Conservation (phyloP, 345 rosid species). For the Populus simonii region DNA sequence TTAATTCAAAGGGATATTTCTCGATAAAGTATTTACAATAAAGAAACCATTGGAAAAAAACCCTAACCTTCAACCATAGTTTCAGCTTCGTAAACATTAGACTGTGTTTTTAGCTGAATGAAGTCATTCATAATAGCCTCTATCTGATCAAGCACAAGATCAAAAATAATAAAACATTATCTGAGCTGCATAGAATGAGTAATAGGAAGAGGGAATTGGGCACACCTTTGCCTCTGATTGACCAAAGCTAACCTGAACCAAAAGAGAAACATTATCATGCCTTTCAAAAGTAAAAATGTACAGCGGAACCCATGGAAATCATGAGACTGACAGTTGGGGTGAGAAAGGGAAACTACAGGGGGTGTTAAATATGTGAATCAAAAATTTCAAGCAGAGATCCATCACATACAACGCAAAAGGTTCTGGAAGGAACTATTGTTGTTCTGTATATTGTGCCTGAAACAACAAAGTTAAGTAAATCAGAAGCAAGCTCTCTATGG, state of each 20-base stretch:
- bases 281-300: background rate
- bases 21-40: background rate
- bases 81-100: conserved; percentile 80
- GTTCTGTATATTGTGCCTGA: conserved; percentile 94
- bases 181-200: background rate
- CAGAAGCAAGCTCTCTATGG: conserved; percentile 9
- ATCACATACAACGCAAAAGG: conserved; percentile 76
- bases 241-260: conserved; percentile 79
- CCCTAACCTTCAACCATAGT: conserved; percentile 89
- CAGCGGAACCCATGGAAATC: background rate
- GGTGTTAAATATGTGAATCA: background rate
- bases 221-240: conserved; percentile 90
- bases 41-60: background rate
- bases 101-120: conserved; percentile 79
- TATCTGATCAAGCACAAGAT: conserved; percentile 41
- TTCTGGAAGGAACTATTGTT: conserved; percentile 79
- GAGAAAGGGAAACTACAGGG: background rate
- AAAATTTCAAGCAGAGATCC: conserved; percentile 5
- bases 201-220: background rate
- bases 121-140: conserved; percentile 94
- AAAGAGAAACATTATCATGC: conserved; percentile 16
- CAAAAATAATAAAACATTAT: background rate
- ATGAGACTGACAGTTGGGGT: background rate
- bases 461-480: conserved; percentile 24
- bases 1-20: background rate